Evolutionary conservation across 768 basidiomycete species (phyloP), one percentile per base, ranked within the genome.

Genomic region (Pleurotus tuoliensis): DNA sequence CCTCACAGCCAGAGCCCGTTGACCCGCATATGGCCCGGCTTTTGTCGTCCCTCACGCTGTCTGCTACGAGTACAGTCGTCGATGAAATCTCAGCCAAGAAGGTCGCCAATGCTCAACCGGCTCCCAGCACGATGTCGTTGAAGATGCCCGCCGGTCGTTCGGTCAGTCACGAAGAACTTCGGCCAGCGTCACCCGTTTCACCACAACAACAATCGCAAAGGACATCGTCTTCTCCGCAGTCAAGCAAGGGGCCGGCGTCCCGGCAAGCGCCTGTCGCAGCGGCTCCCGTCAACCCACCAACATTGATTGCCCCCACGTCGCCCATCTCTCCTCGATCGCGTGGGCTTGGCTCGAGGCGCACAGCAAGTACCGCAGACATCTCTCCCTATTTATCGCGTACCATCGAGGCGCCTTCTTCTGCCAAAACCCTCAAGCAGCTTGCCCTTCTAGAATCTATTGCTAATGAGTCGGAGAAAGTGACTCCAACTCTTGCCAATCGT

Each of bases 21-120:
- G 87, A 90, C 65, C 85, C 87, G 30, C 87, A 90, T 60, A 81
- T 91, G 65, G 87, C 88, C 16, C 78, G 82, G 27, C 74, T 91
- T 6, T 72, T 91, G 50, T 81, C 76, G 45, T 82, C 82, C 4
- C 73, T 90, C 49, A 82, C 83, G 5, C 67, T 83, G 46, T 90
- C 88, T 37, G 78, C 78, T 30, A 63, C 68, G 15, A 64, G 72
- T 43, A 18, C 67, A 20, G 50, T 60, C 45, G 50, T 55, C 22
- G 53, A 50, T 40, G 55, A 59, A 46, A 58, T 63, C 56, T 25
- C 13, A 44, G 16, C 12, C 16, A 41, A 41, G 41, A 20, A 18
- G 57, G 55, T 37, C 41, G 27, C 27, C 38, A 40, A 22, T 25
- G 6, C 30, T 56, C 51, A 52, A 15, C 3, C 44, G 51, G 40